phyloP scores from a whole-genome alignment of 306 rosid genomes.

The Quercus suber region DNA sequence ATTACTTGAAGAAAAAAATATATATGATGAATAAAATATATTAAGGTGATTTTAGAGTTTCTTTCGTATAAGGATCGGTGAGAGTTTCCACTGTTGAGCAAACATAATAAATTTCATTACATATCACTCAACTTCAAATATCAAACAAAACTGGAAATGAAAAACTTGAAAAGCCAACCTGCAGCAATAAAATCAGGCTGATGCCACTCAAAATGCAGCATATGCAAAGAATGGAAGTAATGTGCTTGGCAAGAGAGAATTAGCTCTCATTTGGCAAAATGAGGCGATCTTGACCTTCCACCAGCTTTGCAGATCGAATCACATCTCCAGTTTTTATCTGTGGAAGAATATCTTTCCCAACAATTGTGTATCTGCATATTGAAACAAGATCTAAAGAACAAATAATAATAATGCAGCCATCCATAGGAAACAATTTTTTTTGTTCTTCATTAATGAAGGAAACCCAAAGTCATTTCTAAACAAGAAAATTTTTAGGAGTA shows the following conservation, averaged over 20 bases:
- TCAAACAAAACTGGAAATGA: not conserved
- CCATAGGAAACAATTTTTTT: not conserved
- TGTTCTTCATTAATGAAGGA: not conserved
- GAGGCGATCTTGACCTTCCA: conserved; percentile 82
- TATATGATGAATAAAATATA: not conserved
- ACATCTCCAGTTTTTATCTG: conserved; percentile 86
- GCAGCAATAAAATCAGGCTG: conserved; percentile 51
- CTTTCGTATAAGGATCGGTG: not conserved
- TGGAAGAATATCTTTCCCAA: conserved; percentile 79
- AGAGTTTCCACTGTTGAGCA: not conserved
- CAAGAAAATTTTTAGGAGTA: not conserved
- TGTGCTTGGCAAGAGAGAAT: conserved; percentile 18
- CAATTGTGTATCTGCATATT: conserved; percentile 68
- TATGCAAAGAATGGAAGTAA: conserved; percentile 41
- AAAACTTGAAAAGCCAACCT: conserved; percentile 42
- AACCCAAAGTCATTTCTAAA: not conserved
- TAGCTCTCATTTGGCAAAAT: conserved; percentile 61
- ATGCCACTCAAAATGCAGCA: conserved; percentile 12
- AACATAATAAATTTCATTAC: not conserved
- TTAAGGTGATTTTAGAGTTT: not conserved
- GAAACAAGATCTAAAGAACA: not conserved
- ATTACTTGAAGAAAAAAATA: not conserved
- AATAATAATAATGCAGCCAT: not conserved
- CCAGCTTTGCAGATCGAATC: conserved; percentile 68
- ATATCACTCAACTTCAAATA: not conserved